A percentile compares a stretch with the other conserved stretches of the same genome.
These are phyloP conservation scores for Cicer judaicum DNA, from an alignment of 306 rosid species.

Conservation along the genomic window DNA sequence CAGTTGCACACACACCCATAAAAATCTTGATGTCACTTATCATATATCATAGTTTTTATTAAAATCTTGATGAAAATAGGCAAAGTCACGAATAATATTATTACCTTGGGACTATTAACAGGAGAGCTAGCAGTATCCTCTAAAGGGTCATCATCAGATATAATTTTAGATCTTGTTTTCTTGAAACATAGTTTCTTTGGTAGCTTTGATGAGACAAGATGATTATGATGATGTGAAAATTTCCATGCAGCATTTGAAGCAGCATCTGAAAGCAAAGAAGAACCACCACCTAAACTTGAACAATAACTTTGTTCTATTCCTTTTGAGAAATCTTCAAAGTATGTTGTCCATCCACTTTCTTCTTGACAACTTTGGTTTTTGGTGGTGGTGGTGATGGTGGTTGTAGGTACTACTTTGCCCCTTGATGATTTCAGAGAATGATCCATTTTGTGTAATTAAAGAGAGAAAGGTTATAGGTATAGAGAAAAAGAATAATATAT, in stretches of 20 bases:
- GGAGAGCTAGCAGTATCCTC: slow-evolving; percentile 98
- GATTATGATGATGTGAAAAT: slow-evolving; percentile 42
- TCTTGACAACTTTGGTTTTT: slow-evolving; percentile 41
- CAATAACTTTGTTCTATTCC: slow-evolving; percentile 43
- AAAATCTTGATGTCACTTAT: not conserved
- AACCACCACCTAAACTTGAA: slow-evolving; percentile 51
- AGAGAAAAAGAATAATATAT: not conserved
- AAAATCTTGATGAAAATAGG: not conserved
- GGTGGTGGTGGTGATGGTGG: slow-evolving; percentile 10
- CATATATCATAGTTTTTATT: not conserved
- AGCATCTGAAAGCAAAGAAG: slow-evolving; percentile 89
- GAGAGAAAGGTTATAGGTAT: slow-evolving; percentile 12
- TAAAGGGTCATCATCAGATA: slow-evolving; percentile 67
- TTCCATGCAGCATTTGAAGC: slow-evolving; percentile 83
- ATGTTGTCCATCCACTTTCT: slow-evolving; percentile 96
- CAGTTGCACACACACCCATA: not conserved
- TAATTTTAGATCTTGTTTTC: slow-evolving; percentile 58
- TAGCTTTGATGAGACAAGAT: slow-evolving; percentile 40
- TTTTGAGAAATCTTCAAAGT: slow-evolving; percentile 73
- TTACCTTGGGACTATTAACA: slow-evolving; percentile 89
- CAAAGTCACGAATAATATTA: not conserved
- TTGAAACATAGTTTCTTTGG: slow-evolving; percentile 60
- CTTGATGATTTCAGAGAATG: slow-evolving; percentile 59
- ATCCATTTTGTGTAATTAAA: slow-evolving; percentile 51
- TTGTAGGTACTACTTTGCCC: slow-evolving; percentile 41